A percentile compares a stretch with the other conserved stretches of the same genome.
phyloP scores from a whole-genome alignment of 805 yeast species.

The Candida chilensis region DNA sequence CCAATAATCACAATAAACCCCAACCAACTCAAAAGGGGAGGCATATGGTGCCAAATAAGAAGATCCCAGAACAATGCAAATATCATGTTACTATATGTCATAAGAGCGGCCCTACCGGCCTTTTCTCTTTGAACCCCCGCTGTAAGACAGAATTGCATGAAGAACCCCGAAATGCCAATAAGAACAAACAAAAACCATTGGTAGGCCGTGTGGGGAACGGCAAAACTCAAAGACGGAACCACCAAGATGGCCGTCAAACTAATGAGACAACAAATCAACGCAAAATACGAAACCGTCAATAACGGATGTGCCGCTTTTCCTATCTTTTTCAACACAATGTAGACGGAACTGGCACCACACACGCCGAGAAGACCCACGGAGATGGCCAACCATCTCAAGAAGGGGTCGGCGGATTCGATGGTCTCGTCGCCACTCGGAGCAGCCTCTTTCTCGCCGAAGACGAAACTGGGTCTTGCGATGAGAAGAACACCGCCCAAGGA shows the following conservation, averaged over 20 bases:
- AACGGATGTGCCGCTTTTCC: slow-evolving; percentile 78
- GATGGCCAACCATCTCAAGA: slow-evolving; percentile 53
- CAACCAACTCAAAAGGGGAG: slow-evolving; percentile 54
- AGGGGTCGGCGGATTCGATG: slow-evolving; percentile 43
- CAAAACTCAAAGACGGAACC: slow-evolving; percentile 51
- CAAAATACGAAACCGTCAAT: slow-evolving; percentile 69
- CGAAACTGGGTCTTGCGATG: slow-evolving; percentile 72
- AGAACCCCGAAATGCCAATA: slow-evolving; percentile 73
- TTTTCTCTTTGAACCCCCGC: slow-evolving; percentile 76
- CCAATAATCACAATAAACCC: slow-evolving; percentile 66
- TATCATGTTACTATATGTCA: slow-evolving; percentile 68
- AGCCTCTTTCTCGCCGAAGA: slow-evolving; percentile 37
- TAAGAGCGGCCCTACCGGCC: slow-evolving; percentile 69
- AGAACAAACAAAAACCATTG: slow-evolving; percentile 60
- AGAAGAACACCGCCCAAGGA: slow-evolving; percentile 72
- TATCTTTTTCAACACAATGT: slow-evolving; percentile 62
- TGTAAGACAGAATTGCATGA: slow-evolving; percentile 72
- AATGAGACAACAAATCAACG: slow-evolving; percentile 48
- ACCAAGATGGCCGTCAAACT: slow-evolving; percentile 42
- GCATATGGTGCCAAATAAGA: slow-evolving; percentile 62
- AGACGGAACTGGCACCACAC: slow-evolving; percentile 60
- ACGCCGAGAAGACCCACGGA: slow-evolving; percentile 58
- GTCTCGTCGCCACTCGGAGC: slow-evolving; percentile 16
- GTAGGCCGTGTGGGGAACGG: slow-evolving; percentile 44
- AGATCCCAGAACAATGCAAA: slow-evolving; percentile 75